Evolutionary conservation across 768 basidiomycete genomes (phyloP).

Genomic region (Cystofilobasidium capitatum): DNA sequence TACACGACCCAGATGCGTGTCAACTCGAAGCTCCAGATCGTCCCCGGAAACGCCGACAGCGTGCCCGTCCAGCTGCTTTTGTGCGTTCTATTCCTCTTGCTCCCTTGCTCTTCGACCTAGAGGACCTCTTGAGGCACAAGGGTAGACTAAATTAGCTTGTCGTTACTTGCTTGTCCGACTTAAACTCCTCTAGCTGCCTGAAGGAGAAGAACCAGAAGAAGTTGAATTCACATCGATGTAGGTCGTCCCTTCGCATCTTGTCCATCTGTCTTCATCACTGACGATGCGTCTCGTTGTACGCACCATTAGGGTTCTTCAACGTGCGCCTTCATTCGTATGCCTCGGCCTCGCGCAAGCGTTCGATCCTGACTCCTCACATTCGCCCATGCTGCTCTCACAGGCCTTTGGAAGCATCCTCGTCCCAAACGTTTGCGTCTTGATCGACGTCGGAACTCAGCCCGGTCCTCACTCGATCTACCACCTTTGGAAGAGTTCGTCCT

Average conservation of each 20-base stretch:
- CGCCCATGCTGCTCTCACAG: background rate
- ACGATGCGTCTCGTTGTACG: background rate
- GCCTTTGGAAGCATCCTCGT: conserved; percentile 18
- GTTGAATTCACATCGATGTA: conserved; percentile 27
- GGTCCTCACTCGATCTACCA: conserved; percentile 27
- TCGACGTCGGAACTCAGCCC: conserved; percentile 28
- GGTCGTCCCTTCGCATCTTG: background rate
- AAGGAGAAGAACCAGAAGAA: conserved; percentile 29
- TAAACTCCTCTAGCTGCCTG: conserved; percentile 1
- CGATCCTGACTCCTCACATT: background rate
- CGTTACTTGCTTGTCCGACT: background rate
- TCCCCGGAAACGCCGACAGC: conserved; percentile 23
- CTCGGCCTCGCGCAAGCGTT: background rate
- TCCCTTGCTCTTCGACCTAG: background rate
- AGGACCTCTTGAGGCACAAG: too few species aligned
- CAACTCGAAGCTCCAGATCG: conserved; percentile 24
- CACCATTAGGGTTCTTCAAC: conserved; percentile 25
- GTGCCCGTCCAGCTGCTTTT: conserved; percentile 27
- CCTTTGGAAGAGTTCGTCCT: conserved; percentile 24
- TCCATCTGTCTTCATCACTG: background rate
- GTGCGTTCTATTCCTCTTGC: background rate
- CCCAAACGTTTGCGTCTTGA: conserved; percentile 26
- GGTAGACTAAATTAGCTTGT: background rate
- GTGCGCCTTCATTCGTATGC: background rate
- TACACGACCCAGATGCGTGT: conserved; percentile 27